Evolutionary conservation across 495 filamentous ascomycete genomes (phyloP).

Genomic region (Tuber melanosporum): DNA sequence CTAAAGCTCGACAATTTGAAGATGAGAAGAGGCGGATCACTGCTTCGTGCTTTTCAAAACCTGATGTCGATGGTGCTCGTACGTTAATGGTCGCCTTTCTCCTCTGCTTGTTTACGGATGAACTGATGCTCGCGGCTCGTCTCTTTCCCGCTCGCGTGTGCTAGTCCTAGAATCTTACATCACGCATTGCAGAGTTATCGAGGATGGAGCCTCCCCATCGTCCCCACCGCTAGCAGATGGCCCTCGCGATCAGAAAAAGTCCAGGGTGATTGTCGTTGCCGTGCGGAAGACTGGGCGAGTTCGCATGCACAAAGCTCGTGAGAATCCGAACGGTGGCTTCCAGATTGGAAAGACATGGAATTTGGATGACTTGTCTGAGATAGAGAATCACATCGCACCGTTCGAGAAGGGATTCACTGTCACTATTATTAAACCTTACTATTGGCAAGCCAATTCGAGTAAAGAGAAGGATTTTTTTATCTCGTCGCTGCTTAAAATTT

Average conservation of each 20-base stretch:
- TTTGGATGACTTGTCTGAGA: slow-evolving; percentile 72
- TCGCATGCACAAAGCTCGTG: slow-evolving; percentile 90
- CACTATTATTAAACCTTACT: slow-evolving; percentile 86
- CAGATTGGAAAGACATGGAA: slow-evolving; percentile 98
- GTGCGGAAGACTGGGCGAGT: slow-evolving; percentile 88
- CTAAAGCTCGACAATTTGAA: slow-evolving; percentile 82
- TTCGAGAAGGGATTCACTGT: slow-evolving; percentile 78
- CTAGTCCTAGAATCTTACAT: slow-evolving; percentile 91
- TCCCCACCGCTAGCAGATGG: slow-evolving; percentile 67
- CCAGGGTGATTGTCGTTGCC: slow-evolving; percentile 81
- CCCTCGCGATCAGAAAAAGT: slow-evolving; percentile 68
- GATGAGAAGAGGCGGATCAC: slow-evolving; percentile 92
- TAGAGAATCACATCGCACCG: slow-evolving; percentile 67
- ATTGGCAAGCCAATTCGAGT: slow-evolving; percentile 83
- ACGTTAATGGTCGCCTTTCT: slow-evolving; percentile 25
- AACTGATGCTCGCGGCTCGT: not conserved
- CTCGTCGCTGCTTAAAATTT: slow-evolving; percentile 88
- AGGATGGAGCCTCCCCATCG: slow-evolving; percentile 78
- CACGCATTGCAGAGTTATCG: slow-evolving; percentile 82
- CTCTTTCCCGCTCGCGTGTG: slow-evolving; percentile 3
- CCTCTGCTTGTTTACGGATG: slow-evolving; percentile 9
- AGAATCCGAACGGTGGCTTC: slow-evolving; percentile 87
- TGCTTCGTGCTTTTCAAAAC: slow-evolving; percentile 82
- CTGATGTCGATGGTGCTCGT: slow-evolving; percentile 63
- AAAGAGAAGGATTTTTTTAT: slow-evolving; percentile 99